Conservation (phyloP, 192 early-diverging fungal species). For the Piromyces sp. region DNA sequence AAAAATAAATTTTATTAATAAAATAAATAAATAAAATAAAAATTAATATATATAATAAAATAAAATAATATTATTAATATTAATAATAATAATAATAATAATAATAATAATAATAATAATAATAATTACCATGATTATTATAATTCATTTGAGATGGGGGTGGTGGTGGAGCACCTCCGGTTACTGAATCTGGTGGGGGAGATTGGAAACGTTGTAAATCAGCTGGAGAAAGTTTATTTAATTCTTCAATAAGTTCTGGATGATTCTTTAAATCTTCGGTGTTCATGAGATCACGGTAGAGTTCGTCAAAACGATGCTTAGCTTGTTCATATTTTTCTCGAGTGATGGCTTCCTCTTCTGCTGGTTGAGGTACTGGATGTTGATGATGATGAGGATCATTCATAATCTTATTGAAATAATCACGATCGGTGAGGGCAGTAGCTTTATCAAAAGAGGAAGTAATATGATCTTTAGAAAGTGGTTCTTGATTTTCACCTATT, state of each 20-base stretch:
- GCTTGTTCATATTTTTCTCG: background rate
- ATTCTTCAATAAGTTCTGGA: background rate
- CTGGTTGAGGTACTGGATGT: background rate
- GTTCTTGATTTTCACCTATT: no score
- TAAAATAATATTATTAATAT: no score
- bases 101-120: no score
- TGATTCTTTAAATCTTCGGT: background rate
- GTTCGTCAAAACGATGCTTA: background rate
- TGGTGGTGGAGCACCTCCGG: no score
- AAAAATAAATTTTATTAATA: no score
- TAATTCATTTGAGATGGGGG: no score
- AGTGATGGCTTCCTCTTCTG: background rate
- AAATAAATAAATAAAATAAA: no score
- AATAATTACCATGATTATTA: no score
- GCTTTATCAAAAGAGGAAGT: background rate
- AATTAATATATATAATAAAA: no score
- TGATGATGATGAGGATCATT: background rate
- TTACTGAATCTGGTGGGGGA: no score
- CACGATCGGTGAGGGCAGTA: background rate
- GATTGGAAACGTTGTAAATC: no score
- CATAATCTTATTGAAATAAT: background rate
- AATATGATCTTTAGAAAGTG: background rate
- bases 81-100: no score
- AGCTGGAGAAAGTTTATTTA: background rate
- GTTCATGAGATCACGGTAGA: background rate